phyloP scores from a whole-genome alignment of 306 rosid species.

The Vicia villosa region DNA sequence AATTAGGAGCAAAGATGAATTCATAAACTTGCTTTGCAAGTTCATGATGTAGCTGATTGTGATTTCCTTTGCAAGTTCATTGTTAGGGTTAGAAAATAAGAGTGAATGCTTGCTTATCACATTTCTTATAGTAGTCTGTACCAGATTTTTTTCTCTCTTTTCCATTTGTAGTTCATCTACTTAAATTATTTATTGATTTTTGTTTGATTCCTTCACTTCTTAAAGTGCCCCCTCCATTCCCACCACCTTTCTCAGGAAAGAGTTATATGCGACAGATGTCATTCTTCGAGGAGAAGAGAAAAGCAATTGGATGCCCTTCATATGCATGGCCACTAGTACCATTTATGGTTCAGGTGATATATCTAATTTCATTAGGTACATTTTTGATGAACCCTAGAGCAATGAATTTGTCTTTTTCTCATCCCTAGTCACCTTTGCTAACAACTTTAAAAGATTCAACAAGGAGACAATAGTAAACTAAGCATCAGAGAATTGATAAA shows the following conservation, averaged over 20 bases:
- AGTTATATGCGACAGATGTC: constrained; percentile 65
- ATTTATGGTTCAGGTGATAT: constrained; percentile 66
- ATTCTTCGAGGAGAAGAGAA: constrained; percentile 65
- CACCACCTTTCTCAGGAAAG: constrained; percentile 89
- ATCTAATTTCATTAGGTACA: constrained; percentile 34
- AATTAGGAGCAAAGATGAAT: background rate
- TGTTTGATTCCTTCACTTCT: constrained; percentile 60
- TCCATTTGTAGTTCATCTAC: constrained; percentile 21
- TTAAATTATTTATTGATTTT: constrained; percentile 40
- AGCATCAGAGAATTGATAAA: background rate
- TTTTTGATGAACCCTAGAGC: constrained; percentile 26
- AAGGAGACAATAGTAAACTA: too few relatives aligned
- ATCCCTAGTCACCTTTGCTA: background rate
- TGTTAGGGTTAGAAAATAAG: constrained; percentile 31
- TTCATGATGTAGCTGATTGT: constrained; percentile 12
- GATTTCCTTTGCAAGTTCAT: background rate
- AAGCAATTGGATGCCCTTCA: constrained; percentile 82
- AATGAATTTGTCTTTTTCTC: constrained; percentile 20
- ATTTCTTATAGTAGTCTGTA: background rate
- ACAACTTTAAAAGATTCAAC: too few relatives aligned
- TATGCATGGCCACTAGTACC: constrained; percentile 63
- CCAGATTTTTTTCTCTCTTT: constrained; percentile 1
- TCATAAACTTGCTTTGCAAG: background rate
- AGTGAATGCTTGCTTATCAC: constrained; percentile 17
- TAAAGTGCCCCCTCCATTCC: constrained; percentile 93